phyloP scores from a whole-genome alignment of 805 yeast genomes.

The Torulaspora delbrueckii region DNA sequence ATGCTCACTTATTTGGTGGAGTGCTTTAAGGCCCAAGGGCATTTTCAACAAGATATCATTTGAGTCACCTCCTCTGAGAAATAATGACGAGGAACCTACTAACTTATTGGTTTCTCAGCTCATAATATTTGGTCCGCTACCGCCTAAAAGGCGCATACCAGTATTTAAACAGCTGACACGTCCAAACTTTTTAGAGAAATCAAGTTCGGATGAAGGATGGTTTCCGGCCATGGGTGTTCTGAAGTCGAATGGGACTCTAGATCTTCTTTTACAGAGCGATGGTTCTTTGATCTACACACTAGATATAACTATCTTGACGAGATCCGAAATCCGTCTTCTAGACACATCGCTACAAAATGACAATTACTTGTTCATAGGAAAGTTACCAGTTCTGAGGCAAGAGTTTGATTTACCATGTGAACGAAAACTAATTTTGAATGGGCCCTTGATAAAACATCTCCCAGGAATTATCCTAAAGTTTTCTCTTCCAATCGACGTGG shows the following conservation, averaged over 20 bases:
- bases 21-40: conserved; percentile 47
- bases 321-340: conserved; percentile 59
- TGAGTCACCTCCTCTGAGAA: conserved; percentile 24
- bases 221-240: conserved; percentile 67
- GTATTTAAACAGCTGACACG: conserved; percentile 15
- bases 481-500: conserved; percentile 63
- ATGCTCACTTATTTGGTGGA: conserved; percentile 52
- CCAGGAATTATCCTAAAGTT: conserved; percentile 47
- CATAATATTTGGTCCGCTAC: conserved; percentile 60
- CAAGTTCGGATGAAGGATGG: conserved; percentile 53
- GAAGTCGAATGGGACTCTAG: conserved; percentile 57
- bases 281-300: conserved; percentile 57
- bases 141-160: conserved; percentile 21
- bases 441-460: conserved; percentile 5
- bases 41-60: conserved; percentile 48
- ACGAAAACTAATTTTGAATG: conserved; percentile 8
- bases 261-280: conserved; percentile 58
- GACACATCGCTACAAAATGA: conserved; percentile 60
- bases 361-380: conserved; percentile 55
- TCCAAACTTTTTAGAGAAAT: conserved; percentile 8
- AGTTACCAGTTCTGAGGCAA: conserved; percentile 48
- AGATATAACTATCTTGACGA: conserved; percentile 46
- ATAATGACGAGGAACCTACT: conserved; percentile 30
- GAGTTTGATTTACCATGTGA: conserved; percentile 12
- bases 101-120: conserved; percentile 57